Conservation (phyloP, 495 filamentous ascomycete genomes). For the Sordaria brevicollis region DNA sequence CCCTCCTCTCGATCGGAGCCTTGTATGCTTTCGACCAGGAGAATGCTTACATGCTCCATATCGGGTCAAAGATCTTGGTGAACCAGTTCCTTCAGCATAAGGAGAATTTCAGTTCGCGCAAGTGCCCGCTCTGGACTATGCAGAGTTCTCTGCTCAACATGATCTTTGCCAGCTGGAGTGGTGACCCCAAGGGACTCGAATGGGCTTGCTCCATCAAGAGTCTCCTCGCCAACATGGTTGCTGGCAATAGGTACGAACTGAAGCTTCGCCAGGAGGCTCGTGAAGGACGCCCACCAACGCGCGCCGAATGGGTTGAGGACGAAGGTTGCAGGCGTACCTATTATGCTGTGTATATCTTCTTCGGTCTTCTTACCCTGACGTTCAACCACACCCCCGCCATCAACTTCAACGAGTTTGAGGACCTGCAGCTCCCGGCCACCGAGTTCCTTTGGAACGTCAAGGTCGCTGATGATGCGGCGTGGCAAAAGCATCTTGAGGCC, state of each 20-base stretch:
- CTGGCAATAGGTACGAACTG: slow-evolving; percentile 91
- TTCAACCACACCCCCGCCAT: slow-evolving; percentile 97
- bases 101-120: slow-evolving; percentile 97
- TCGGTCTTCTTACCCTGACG: slow-evolving; percentile 86
- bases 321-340: slow-evolving; percentile 95
- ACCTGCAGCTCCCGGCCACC: slow-evolving; percentile 81
- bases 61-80: slow-evolving; percentile 91
- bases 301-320: slow-evolving; percentile 93
- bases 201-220: slow-evolving; percentile 99
- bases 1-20: slow-evolving; percentile 90
- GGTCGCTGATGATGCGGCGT: slow-evolving; percentile 65
- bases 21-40: slow-evolving; percentile 96
- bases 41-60: slow-evolving; percentile 90
- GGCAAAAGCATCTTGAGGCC: slow-evolving; percentile 64
- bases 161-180: slow-evolving; percentile 99
- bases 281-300: slow-evolving; percentile 62
- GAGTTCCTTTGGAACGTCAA: slow-evolving; percentile 92
- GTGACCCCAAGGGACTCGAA: slow-evolving; percentile 92
- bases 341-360: slow-evolving; percentile 99
- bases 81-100: slow-evolving; percentile 96
- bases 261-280: slow-evolving; percentile 85
- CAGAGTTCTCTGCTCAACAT: slow-evolving; percentile 93
- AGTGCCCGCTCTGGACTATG: slow-evolving; percentile 96
- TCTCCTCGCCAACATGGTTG: slow-evolving; percentile 95
- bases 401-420: slow-evolving; percentile 96